Evolutionary conservation across 371 early-diverging fungal species (phyloP).

Genomic region (Entomophthora muscae): DNA sequence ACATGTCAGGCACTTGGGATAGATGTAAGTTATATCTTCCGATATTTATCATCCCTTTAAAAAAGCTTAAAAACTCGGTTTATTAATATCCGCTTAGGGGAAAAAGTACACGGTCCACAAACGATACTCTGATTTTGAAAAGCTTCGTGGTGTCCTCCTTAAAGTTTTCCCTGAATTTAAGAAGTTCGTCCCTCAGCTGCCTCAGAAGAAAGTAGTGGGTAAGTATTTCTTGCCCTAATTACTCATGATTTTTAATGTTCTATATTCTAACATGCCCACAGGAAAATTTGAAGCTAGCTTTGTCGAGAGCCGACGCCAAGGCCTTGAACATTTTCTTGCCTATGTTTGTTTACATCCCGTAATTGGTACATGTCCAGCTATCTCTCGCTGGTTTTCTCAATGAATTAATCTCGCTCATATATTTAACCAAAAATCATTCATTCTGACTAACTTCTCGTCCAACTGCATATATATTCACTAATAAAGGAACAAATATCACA

Average conservation of each 20-base stretch:
- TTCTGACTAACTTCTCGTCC: too few relatives aligned
- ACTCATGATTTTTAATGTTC: neutral
- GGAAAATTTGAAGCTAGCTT: conserved; percentile 29
- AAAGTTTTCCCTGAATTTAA: conserved; percentile 21
- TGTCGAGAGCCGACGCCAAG: conserved; percentile 28
- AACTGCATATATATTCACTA: too few relatives aligned
- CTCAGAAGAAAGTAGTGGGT: conserved; percentile 31
- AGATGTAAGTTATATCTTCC: conserved; percentile 16
- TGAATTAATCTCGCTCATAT: neutral
- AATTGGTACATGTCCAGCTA: conserved; percentile 20
- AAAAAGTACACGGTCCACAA: conserved; percentile 24
- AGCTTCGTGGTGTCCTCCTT: conserved; percentile 21
- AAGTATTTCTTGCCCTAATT: too few relatives aligned
- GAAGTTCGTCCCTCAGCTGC: conserved; percentile 27
- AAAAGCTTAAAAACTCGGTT: neutral
- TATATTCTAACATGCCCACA: conserved; percentile 1
- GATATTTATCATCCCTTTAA: neutral
- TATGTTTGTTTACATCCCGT: conserved; percentile 31
- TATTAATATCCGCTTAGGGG: conserved; percentile 13
- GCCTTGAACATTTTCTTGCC: conserved; percentile 34
- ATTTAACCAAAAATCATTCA: neutral
- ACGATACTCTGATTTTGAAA: conserved; percentile 33
- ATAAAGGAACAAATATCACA: too few relatives aligned
- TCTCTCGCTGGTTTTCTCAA: neutral
- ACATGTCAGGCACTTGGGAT: conserved; percentile 27